Base-by-base conservation (phyloP, 805 yeast species). In the Yamadazyma laniorum region DNA sequence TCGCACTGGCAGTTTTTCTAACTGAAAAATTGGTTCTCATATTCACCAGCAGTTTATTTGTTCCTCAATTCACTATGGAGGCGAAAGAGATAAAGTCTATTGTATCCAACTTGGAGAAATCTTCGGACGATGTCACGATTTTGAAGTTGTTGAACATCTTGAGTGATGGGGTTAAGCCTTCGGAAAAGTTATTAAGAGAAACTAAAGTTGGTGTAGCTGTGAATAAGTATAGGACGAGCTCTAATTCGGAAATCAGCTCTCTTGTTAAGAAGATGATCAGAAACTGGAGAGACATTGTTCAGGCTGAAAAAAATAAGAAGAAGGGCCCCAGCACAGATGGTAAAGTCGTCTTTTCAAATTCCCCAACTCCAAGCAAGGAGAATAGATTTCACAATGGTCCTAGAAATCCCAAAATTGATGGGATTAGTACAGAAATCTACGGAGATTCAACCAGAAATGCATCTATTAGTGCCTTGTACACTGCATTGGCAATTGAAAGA, bases 181-280 rank as follows among this genome's bases (percentile, higher is more conserved):
- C 95, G 1, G 98, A 91, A 56, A 77, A 80, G 56, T 69, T 91
- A 25, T 70, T 91, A 35, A 76, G 97, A 53, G 95, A 91, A 54
- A 93, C 99, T 6, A 89, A 88, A 60, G 91, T 93, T n/a, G 99
- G 99, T 47, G 91, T 93, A 13, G 91, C 90, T 6, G 97, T 93
- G 29, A 93, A 93, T 66, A 89, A 87, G 61, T 79, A 85, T 53
- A 79, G 95, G 47, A 65, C 85, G 6, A 79, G 80, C 32, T 55
- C 63, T 21, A 86, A 85, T 59, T 45, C 74, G 16, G 95, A 89
- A 49, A 75, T 93, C 32, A 70, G 82, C 9, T 63, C 72, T 2
- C 63, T 85, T 28, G 98, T 91, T 25, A 86, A 85, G 59, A 79
- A 78, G 49, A 85, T 90, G 67, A 89, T 93, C 51, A 77, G 79